These are phyloP conservation scores for Penicillium paxilli DNA, from an alignment of 495 filamentous ascomycete genomes.

Conservation along the genomic window DNA sequence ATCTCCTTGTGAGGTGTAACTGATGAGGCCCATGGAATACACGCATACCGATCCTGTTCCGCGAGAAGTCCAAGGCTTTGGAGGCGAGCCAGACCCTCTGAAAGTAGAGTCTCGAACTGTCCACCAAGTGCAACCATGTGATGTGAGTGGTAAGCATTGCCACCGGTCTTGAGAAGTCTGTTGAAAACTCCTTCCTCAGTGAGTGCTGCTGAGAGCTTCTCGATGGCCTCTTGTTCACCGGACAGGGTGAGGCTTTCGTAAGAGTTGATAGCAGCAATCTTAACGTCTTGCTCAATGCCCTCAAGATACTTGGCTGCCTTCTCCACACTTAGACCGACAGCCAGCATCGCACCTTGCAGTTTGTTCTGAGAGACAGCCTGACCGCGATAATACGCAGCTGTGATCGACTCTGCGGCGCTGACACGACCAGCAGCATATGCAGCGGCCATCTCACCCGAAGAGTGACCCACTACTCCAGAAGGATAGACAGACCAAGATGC, in stretches of 20 bases:
- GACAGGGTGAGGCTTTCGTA: slow-evolving; percentile 41
- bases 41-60: too few relatives aligned
- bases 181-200: slow-evolving; percentile 9
- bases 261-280: slow-evolving; percentile 48
- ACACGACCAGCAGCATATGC: slow-evolving; percentile 57
- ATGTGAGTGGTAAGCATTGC: slow-evolving; percentile 29
- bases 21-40: slow-evolving; percentile 19
- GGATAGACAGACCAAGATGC: slow-evolving; percentile 43
- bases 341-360: slow-evolving; percentile 32
- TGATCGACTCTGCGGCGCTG: slow-evolving; percentile 33
- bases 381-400: slow-evolving; percentile 40
- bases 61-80: too few relatives aligned
- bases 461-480: slow-evolving; percentile 57
- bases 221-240: slow-evolving; percentile 39
- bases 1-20: background rate
- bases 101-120: background rate
- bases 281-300: slow-evolving; percentile 8
- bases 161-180: slow-evolving; percentile 14
- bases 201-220: slow-evolving; percentile 14
- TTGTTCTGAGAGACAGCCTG: background rate
- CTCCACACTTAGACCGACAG: slow-evolving; percentile 32
- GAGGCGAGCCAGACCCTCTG: too few relatives aligned
- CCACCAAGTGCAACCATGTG: slow-evolving; percentile 23
- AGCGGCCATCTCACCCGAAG: slow-evolving; percentile 63
- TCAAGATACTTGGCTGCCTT: slow-evolving; percentile 20